Conservation (phyloP, 352 stramenopile species). For the Phytophthora uliginosa region DNA sequence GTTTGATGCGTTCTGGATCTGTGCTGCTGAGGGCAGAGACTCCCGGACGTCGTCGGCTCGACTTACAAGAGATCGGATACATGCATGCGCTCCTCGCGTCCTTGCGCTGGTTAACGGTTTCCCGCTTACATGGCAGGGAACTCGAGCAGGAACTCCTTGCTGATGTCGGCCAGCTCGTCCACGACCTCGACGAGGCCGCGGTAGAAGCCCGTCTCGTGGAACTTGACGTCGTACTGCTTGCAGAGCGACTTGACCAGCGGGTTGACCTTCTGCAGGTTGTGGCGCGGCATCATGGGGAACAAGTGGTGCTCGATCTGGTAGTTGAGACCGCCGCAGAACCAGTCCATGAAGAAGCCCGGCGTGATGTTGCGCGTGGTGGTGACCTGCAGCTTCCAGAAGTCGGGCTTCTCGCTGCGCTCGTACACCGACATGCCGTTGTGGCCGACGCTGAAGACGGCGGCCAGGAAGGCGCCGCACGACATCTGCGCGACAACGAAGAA, state of each 20-base stretch:
- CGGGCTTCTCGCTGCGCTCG: slow-evolving; percentile 95
- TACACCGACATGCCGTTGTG: slow-evolving; percentile 99
- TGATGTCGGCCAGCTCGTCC: slow-evolving; percentile 93
- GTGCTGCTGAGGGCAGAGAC: slow-evolving; percentile 12
- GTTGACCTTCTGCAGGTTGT: slow-evolving; percentile 96
- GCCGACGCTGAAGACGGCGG: slow-evolving; percentile 97
- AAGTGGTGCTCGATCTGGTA: slow-evolving; percentile 99
- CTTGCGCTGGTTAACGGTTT: background rate
- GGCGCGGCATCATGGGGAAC: slow-evolving; percentile 97
- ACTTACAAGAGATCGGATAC: slow-evolving; percentile 28
- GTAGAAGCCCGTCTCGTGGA: slow-evolving; percentile 97
- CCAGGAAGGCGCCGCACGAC: slow-evolving; percentile 96
- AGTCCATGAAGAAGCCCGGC: slow-evolving; percentile 96
- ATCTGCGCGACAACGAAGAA: slow-evolving; percentile 91
- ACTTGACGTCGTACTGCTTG: slow-evolving; percentile 97
- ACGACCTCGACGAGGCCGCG: slow-evolving; percentile 96
- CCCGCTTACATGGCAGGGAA: slow-evolving; percentile 98
- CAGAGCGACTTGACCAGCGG: slow-evolving; percentile 97
- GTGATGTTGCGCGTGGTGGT: slow-evolving; percentile 98
- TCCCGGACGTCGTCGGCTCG: background rate
- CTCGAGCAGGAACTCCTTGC: slow-evolving; percentile 96
- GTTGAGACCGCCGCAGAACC: slow-evolving; percentile 98
- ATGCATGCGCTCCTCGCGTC: slow-evolving; percentile 20
- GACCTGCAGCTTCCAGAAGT: slow-evolving; percentile 99
- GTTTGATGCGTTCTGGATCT: background rate